phyloP scores from a whole-genome alignment of 1,139 yeast genomes.

The Torulaspora pretoriensis region DNA sequence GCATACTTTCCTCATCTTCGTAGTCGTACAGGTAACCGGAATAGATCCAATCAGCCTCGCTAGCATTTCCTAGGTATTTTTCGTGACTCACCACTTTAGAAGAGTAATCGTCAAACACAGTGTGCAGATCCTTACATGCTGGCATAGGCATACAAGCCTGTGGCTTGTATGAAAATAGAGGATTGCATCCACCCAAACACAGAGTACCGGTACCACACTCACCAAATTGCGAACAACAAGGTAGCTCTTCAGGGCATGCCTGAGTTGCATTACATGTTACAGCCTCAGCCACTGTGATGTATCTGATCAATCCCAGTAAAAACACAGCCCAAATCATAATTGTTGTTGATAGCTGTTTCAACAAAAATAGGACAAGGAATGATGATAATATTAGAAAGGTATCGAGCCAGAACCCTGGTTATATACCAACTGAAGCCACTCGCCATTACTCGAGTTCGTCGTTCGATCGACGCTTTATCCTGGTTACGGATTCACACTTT shows the following conservation, averaged over 20 bases:
- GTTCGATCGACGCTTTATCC: not conserved
- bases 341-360: not conserved
- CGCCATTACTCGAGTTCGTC: not conserved
- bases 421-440: not conserved
- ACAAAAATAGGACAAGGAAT: not conserved
- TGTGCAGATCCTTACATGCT: conserved; percentile 38
- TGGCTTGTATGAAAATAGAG: conserved; percentile 46
- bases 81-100: conserved; percentile 30
- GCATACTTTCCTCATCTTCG: conserved; percentile 47
- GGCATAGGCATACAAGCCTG: conserved; percentile 66
- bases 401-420: not conserved
- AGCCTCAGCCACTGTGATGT: conserved; percentile 9
- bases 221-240: conserved; percentile 81
- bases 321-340: conserved; percentile 5
- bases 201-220: conserved; percentile 73
- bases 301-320: not conserved
- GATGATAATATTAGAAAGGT: not conserved
- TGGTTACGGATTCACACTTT: not conserved
- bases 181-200: conserved; percentile 75
- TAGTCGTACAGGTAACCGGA: conserved; percentile 59
- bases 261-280: conserved; percentile 32
- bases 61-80: conserved; percentile 66
- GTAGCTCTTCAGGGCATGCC: conserved; percentile 62
- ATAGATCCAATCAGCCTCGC: conserved; percentile 68
- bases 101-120: conserved; percentile 41